These are phyloP conservation scores for Acanthamoeba quina DNA, from an alignment of 208 protist genomes.

Conservation along the genomic window DNA sequence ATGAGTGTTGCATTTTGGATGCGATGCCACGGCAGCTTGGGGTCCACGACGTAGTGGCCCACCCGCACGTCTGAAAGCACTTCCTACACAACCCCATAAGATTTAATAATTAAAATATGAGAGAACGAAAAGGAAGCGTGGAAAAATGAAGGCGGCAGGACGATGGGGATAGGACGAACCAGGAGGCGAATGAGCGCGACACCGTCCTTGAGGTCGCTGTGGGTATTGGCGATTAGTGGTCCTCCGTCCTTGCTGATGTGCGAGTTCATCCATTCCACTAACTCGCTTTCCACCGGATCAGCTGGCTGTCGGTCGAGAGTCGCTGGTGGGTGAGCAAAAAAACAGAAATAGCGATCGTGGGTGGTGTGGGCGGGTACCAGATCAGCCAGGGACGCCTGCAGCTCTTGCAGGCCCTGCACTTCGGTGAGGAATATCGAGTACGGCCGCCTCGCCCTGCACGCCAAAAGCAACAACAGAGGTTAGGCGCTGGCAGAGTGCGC, in stretches of 20 bases:
- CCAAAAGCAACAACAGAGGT: not conserved
- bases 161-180: not conserved
- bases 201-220: constrained; percentile 72
- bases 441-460: not conserved
- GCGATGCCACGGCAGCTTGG: constrained; percentile 76
- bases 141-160: too few relatives aligned
- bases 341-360: not conserved
- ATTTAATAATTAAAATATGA: not conserved
- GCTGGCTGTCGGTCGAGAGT: not conserved
- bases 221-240: constrained; percentile 26
- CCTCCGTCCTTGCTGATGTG: constrained; percentile 41
- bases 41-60: constrained; percentile 67
- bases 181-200: constrained; percentile 42
- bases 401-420: not conserved
- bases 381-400: not conserved
- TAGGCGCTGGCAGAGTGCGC: not conserved
- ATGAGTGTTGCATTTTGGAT: constrained; percentile 79
- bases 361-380: not conserved
- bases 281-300: constrained; percentile 21
- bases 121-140: too few relatives aligned
- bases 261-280: constrained; percentile 77
- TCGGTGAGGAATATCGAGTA: constrained; percentile 46
- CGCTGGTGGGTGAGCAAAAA: not conserved
- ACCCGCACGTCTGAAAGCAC: constrained; percentile 39
- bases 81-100: not conserved